phyloP scores from a whole-genome alignment of 2,329 filamentous ascomycete genomes.

The Fusarium heterosporum region DNA sequence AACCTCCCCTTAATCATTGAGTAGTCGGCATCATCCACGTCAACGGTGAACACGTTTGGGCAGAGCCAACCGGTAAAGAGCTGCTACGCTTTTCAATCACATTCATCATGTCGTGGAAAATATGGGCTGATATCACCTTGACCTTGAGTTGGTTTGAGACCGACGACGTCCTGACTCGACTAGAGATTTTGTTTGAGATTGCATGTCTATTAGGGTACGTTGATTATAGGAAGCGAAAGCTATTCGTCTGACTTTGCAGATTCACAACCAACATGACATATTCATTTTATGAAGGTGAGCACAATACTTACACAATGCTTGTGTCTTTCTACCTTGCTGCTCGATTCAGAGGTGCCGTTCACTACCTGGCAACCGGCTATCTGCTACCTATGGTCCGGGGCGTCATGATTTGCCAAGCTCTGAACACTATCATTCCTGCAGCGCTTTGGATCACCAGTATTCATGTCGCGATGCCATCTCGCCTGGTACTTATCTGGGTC shows the following conservation, averaged over 20 bases:
- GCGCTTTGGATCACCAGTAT: constrained; percentile 71
- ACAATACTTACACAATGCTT: constrained; percentile 67
- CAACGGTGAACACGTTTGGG: constrained; percentile 70
- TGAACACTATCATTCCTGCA: constrained; percentile 59
- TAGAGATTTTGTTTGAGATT: constrained; percentile 70
- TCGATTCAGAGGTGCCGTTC: constrained; percentile 64
- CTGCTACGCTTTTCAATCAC: constrained; percentile 71
- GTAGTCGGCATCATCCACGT: constrained; percentile 71
- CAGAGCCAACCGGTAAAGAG: constrained; percentile 64
- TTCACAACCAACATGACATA: constrained; percentile 73
- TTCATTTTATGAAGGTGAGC: constrained; percentile 60
- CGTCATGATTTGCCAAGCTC: constrained; percentile 63
- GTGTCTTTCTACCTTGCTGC: constrained; percentile 71
- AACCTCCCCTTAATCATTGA: not conserved
- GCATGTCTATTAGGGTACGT: constrained; percentile 67
- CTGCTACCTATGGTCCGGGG: constrained; percentile 68
- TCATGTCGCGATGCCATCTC: constrained; percentile 65
- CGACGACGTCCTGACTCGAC: constrained; percentile 68
- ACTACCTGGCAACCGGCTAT: constrained; percentile 59
- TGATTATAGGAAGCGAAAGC: not conserved
- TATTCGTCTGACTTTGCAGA: constrained; percentile 38
- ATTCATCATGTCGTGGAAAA: constrained; percentile 72
- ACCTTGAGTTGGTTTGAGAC: constrained; percentile 72
- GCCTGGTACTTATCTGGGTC: constrained; percentile 66
- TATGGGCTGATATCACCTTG: constrained; percentile 70